phyloP scores from a whole-genome alignment of 768 basidiomycete genomes.

The Lactarius sp. region DNA sequence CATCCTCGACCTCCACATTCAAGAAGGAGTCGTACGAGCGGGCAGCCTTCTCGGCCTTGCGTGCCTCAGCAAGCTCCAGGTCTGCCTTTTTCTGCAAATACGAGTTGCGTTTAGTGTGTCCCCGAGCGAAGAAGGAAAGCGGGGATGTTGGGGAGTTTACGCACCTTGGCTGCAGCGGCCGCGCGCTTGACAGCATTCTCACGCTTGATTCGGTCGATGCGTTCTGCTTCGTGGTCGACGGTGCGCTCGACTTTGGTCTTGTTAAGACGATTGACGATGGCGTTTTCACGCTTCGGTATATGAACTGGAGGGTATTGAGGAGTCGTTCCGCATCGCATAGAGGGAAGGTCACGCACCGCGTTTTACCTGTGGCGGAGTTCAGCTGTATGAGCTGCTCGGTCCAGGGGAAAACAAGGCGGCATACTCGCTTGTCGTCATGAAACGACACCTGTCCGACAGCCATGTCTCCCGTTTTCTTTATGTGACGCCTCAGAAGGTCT shows the following conservation, averaged over 20 bases:
- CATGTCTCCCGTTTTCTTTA: conserved; percentile 96
- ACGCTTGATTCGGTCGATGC: conserved; percentile 71
- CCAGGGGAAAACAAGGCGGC: conserved; percentile 17
- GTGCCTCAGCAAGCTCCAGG: conserved; percentile 59
- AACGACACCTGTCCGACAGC: conserved; percentile 95
- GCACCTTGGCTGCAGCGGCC: conserved; percentile 64
- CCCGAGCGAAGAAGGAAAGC: background rate
- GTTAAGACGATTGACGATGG: conserved; percentile 86
- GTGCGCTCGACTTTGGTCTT: conserved; percentile 84
- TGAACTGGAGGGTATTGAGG: conserved; percentile 47
- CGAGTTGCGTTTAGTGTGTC: background rate
- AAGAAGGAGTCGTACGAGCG: conserved; percentile 83
- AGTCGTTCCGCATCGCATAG: background rate
- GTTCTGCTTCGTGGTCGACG: conserved; percentile 90
- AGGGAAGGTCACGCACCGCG: conserved; percentile 45
- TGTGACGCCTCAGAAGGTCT: background rate
- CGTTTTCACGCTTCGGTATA: conserved; percentile 75
- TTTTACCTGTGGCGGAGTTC: conserved; percentile 54
- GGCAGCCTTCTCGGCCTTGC: conserved; percentile 85
- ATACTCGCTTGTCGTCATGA: conserved; percentile 81
- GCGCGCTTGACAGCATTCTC: conserved; percentile 63
- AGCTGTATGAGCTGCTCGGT: background rate
- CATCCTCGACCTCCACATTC: conserved; percentile 53
- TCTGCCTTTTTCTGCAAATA: conserved; percentile 69
- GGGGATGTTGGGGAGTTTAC: background rate